Percentiles rank a stretch among this genome's conserved stretches.
These are phyloP conservation scores for Paracoccidioides lutzii DNA, from an alignment of 2,329 filamentous ascomycete species.

Conservation along the genomic window DNA sequence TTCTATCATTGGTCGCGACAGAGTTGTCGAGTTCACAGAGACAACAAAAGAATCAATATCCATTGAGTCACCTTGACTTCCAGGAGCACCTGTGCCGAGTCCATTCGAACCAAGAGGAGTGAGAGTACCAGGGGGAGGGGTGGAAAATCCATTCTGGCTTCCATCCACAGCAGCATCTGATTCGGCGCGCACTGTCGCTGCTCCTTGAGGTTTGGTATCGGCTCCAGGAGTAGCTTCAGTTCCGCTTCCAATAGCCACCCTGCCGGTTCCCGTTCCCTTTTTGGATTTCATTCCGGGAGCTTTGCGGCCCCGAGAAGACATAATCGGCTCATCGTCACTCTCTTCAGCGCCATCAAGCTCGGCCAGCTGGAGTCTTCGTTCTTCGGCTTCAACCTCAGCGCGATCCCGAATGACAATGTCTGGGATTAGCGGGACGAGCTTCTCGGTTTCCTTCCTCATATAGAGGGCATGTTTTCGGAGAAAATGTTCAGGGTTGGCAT, in stretches of 20 bases:
- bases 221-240: conserved; percentile 61
- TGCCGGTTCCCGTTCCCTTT: conserved; percentile 44
- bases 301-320: conserved; percentile 88
- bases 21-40: conserved; percentile 53
- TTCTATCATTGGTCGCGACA: conserved; percentile 60
- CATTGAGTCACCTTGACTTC: conserved; percentile 70
- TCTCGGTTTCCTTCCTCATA: conserved; percentile 96
- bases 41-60: conserved; percentile 65
- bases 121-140: conserved; percentile 63
- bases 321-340: conserved; percentile 94
- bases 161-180: conserved; percentile 64
- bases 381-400: conserved; percentile 82
- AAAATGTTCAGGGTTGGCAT: conserved; percentile 75
- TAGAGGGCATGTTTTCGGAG: conserved; percentile 85
- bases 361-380: conserved; percentile 66
- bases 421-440: conserved; percentile 86
- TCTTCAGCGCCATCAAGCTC: conserved; percentile 77
- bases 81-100: conserved; percentile 42
- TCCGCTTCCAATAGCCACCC: conserved; percentile 59
- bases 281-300: conserved; percentile 67
- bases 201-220: conserved; percentile 34
- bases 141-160: conserved; percentile 71
- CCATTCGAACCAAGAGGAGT: conserved; percentile 65
- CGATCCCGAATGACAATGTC: conserved; percentile 82
- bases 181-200: conserved; percentile 45